Base-by-base conservation (phyloP, 2,329 filamentous ascomycete species). In the Diaporthe sp. region DNA sequence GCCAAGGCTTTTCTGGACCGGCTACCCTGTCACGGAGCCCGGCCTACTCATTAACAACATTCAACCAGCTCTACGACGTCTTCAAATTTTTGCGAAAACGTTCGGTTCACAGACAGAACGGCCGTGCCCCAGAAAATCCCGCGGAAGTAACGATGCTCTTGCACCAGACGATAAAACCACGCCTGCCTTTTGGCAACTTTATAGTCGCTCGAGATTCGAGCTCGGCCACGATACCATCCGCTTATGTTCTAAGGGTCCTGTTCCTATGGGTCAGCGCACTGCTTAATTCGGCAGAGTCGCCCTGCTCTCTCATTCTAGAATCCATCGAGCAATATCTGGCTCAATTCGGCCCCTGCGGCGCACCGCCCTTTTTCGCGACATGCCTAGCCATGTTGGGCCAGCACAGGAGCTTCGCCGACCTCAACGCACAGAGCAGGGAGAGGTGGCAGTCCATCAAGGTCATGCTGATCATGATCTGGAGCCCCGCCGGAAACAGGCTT, bases 61-160 rank as follows among this genome's bases (percentile, higher is more conserved):
- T 87, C 73, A 86, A 84, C 72, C 85, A 86, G 75, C 78, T 87
- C 2, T 84, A 83, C 75, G 77, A 80, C 5, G 83, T 87, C 50
- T 81, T 83, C 70, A 82, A 81, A 73, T 80, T 84, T 12, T 80
- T 85, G 69, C 78, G 80, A 12, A 80, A 77, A 76, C 58, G 68
- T 0, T 74, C 72, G 3, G n/a, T 72, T 17, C 61, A 69, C n/a
- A 72, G 72, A 30, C 74, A 76, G 28, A 68, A 72, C 30, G 68
- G 68, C 19, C 60, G 66, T 13, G 22, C 68, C 19, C 55, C 38
- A 15, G 74, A 76, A n/a, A 57, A 58, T 10, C 68, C 74, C 1
- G 38, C 72, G 2, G 74, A 67, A 60, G 70, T 71, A 13, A 71
- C 52, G 50, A 54, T 74, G 70, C 67, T 77, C 55, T 28, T 81